Evolutionary conservation across 2,329 filamentous ascomycete genomes (phyloP).

Genomic region (Tolypocladium nubicola): DNA sequence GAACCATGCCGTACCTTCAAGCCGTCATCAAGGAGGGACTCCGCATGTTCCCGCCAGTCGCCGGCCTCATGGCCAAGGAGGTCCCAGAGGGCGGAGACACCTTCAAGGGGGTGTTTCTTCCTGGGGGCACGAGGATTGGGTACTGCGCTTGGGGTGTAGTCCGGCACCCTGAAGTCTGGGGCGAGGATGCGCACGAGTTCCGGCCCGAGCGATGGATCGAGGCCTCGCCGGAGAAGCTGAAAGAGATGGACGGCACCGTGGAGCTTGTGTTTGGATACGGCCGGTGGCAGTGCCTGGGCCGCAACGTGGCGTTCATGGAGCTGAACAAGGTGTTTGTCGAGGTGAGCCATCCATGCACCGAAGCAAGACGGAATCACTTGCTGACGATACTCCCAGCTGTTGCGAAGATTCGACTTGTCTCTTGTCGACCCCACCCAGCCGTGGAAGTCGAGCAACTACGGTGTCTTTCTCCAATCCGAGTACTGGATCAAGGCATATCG

Average conservation of each 20-base stretch:
- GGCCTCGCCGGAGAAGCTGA: constrained; percentile 15
- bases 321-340: constrained; percentile 30
- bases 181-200: constrained; percentile 21
- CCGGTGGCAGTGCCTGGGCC: constrained; percentile 26
- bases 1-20: constrained; percentile 30
- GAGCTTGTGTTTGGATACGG: constrained; percentile 30
- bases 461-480: constrained; percentile 19
- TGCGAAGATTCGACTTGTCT: constrained; percentile 19
- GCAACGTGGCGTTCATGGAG: constrained; percentile 27
- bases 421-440: constrained; percentile 19
- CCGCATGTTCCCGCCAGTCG: constrained; percentile 25
- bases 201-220: constrained; percentile 27
- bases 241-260: constrained; percentile 22
- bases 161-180: constrained; percentile 21
- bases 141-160: constrained; percentile 25
- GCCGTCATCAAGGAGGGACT: constrained; percentile 40
- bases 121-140: constrained; percentile 20
- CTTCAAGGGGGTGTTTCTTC: constrained; percentile 20
- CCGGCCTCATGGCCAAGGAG: constrained; percentile 25
- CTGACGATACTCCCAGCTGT: constrained; percentile 10
- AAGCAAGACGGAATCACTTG: neutral
- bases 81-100: constrained; percentile 18
- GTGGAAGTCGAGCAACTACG: constrained; percentile 19
- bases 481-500: constrained; percentile 10
- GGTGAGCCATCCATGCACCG: constrained; percentile 12